Percentiles rank a stretch among this genome's conserved stretches.
Evolutionary conservation across 2,329 filamentous ascomycete species (phyloP).

Genomic region (Lachnellula hyalina): DNA sequence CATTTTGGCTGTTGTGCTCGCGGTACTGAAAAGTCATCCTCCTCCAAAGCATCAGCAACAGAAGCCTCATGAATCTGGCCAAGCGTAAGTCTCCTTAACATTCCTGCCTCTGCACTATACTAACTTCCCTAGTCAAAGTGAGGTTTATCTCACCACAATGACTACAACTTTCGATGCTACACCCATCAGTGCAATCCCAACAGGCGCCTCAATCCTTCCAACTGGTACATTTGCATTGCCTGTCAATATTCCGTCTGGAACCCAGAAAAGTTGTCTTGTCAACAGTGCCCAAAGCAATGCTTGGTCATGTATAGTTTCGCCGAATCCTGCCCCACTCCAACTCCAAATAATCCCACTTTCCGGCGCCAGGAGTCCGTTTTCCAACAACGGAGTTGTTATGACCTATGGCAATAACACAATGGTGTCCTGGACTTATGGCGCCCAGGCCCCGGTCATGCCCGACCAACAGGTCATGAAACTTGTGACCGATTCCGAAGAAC

Average conservation of each 20-base stretch:
- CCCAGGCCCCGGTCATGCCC: conserved; percentile 50
- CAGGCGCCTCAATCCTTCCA: conserved; percentile 46
- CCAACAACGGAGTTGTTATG: conserved; percentile 30
- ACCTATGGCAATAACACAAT: conserved; percentile 35
- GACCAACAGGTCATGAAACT: conserved; percentile 44
- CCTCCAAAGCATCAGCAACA: background rate
- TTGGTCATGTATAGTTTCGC: conserved; percentile 56
- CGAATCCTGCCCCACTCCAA: conserved; percentile 15
- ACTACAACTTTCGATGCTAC: conserved; percentile 44
- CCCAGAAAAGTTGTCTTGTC: conserved; percentile 51
- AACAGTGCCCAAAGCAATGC: conserved; percentile 49
- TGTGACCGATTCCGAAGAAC: conserved; percentile 52
- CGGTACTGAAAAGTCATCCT: conserved; percentile 19
- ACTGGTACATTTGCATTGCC: conserved; percentile 54
- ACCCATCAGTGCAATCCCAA: conserved; percentile 45
- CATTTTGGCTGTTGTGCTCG: conserved; percentile 43
- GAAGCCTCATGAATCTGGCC: background rate
- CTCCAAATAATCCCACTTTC: conserved; percentile 17
- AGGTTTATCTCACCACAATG: conserved; percentile 21
- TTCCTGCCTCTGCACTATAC: background rate
- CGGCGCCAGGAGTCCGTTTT: conserved; percentile 20
- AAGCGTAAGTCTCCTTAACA: conserved; percentile 19
- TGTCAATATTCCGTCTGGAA: conserved; percentile 42
- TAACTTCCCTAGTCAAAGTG: conserved; percentile 13
- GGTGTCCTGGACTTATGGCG: conserved; percentile 49